A percentile compares a stretch with the other conserved stretches of the same genome.
Conservation (phyloP, 106 monocot genomes). For the Ottelia alismoides region DNA sequence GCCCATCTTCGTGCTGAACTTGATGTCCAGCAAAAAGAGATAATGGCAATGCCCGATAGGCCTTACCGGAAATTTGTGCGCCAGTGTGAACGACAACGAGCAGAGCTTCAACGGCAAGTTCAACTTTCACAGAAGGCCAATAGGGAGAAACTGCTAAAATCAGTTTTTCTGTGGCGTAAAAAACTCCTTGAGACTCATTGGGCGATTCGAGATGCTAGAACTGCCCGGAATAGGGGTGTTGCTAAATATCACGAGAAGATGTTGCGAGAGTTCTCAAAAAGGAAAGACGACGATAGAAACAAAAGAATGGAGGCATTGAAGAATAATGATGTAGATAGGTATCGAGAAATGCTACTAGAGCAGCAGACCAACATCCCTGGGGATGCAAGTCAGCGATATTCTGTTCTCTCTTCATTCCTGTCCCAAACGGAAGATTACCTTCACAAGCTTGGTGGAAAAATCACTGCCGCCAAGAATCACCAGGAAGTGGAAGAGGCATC, state of each 20-base stretch:
- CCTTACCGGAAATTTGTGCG: slow-evolving; percentile 78
- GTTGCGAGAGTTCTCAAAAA: slow-evolving; percentile 85
- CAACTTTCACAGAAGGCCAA: slow-evolving; percentile 61
- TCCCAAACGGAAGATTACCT: slow-evolving; percentile 98
- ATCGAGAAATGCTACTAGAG: slow-evolving; percentile 87
- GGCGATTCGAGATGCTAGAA: slow-evolving; percentile 90
- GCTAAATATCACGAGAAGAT: slow-evolving; percentile 95
- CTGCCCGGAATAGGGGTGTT: slow-evolving; percentile 71
- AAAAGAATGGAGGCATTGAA: slow-evolving; percentile 99
- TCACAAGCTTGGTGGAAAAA: slow-evolving; percentile 87
- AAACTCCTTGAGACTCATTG: slow-evolving; percentile 92
- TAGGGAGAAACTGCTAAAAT: slow-evolving; percentile 79
- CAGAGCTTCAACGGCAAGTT: slow-evolving; percentile 72
- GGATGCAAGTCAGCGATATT: slow-evolving; percentile 74
- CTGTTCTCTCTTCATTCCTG: slow-evolving; percentile 91
- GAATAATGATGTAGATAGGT: slow-evolving; percentile 96
- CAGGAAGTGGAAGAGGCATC: slow-evolving; percentile 95
- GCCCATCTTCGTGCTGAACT: slow-evolving; percentile 76
- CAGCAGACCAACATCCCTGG: slow-evolving; percentile 83
- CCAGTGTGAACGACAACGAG: slow-evolving; percentile 76
- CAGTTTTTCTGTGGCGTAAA: slow-evolving; percentile 90
- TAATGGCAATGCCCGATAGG: slow-evolving; percentile 88
- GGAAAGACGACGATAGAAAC: slow-evolving; percentile 70
- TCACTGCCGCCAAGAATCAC: slow-evolving; percentile 73
- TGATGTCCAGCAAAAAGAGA: slow-evolving; percentile 87